Percentiles rank a stretch among this genome's conserved stretches.
phyloP scores from a whole-genome alignment of 208 protist genomes.

The Leishmania tarentolae region DNA sequence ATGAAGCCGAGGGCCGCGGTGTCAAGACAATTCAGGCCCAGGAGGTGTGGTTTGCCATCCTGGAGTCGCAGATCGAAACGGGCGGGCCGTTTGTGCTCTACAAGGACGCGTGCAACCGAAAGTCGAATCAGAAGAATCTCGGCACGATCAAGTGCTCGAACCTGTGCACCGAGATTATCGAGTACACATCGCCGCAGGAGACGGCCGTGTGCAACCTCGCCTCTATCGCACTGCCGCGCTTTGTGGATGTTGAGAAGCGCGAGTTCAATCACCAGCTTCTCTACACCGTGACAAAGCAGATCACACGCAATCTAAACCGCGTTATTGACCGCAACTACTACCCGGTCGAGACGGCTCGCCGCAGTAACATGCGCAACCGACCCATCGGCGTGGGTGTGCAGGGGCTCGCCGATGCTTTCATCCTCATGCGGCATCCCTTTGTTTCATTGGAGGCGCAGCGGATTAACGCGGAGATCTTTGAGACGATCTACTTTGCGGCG shows the following conservation, averaged over 20 bases:
- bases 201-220: conserved; percentile 99
- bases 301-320: conserved; percentile 97
- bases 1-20: conserved; percentile 92
- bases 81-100: conserved; percentile 99
- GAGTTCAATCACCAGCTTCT: conserved; percentile 92
- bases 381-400: conserved; percentile 99
- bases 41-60: conserved; percentile 98
- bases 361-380: conserved; percentile 97
- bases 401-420: conserved; percentile 98
- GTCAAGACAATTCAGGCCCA: conserved; percentile 94
- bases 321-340: conserved; percentile 99
- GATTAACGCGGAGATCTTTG: conserved; percentile 99
- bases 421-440: conserved; percentile 96
- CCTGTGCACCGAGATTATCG: conserved; percentile 99
- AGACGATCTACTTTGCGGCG: conserved; percentile 99
- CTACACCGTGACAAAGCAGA: conserved; percentile 91
- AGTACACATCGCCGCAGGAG: conserved; percentile 98
- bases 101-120: conserved; percentile 99
- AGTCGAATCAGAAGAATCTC: conserved; percentile 99
- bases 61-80: conserved; percentile 99
- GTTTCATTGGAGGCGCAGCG: conserved; percentile 87
- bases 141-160: conserved; percentile 99
- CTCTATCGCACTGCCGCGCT: conserved; percentile 98
- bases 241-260: conserved; percentile 78
- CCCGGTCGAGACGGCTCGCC: conserved; percentile 94